Percentiles rank a stretch among this genome's conserved stretches.
phyloP scores from a whole-genome alignment of 208 protist species.

The Strigomonas galati region DNA sequence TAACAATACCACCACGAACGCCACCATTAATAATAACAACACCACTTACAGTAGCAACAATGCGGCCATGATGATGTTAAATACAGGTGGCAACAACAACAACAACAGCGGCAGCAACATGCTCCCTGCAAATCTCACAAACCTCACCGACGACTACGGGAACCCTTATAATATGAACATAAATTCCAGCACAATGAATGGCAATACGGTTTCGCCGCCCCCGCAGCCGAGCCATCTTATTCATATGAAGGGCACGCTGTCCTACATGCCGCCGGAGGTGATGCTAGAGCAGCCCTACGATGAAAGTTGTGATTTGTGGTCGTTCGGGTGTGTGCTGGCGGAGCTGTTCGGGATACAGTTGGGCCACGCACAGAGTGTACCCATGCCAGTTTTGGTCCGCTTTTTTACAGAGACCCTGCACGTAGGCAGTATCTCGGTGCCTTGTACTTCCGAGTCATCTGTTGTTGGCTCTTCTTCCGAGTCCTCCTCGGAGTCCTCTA shows the following conservation, averaged over 20 bases:
- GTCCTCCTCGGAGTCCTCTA: background rate
- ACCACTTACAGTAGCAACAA: background rate
- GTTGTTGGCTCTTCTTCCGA: background rate
- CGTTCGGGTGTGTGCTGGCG: constrained; percentile 72
- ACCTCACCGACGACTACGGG: too few relatives aligned
- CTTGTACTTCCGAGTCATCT: constrained; percentile 8
- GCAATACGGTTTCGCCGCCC: too few relatives aligned
- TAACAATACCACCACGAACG: background rate
- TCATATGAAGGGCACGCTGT: constrained; percentile 77
- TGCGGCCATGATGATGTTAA: too few relatives aligned
- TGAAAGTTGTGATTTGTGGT: constrained; percentile 82
- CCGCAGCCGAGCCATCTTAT: constrained; percentile 24
- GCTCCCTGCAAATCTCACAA: background rate
- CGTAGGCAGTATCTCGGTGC: constrained; percentile 47
- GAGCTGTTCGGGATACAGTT: constrained; percentile 73
- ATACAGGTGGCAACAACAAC: too few relatives aligned
- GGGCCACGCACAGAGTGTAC: constrained; percentile 64
- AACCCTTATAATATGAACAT: too few relatives aligned
- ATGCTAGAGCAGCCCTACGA: constrained; percentile 77
- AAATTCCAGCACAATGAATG: background rate
- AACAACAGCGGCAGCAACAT: background rate
- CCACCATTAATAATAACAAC: background rate
- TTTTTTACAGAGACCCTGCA: constrained; percentile 49
- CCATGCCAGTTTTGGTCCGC: constrained; percentile 61
- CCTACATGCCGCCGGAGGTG: constrained; percentile 87